Base-by-base conservation (phyloP, 148 eudicot species). In the Silene uniflora region DNA sequence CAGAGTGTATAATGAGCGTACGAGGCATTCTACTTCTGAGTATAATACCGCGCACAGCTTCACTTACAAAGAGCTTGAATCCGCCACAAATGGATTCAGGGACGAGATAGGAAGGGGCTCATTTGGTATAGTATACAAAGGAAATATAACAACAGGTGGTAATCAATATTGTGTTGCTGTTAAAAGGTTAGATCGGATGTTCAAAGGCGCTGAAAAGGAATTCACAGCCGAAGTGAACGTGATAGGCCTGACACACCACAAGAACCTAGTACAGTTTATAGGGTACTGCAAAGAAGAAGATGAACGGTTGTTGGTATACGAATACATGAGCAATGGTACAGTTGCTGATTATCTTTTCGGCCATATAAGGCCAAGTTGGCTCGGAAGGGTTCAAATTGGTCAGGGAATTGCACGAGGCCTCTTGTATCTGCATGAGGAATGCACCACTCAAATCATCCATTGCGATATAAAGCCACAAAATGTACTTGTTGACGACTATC, bases 401-500 rank as follows among this genome's bases (percentile, higher is more conserved):
- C 46, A 72, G 23, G 88, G 84, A 23, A 80, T 76, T 25, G 86
- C 88, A 7, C 81, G 76, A 67, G 88, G 88, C 46, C 77, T 87
- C 21, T 25, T 65, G 56, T 89, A 89, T 69, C 67, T 89, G 56
- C 88, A 89, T 24, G 92, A 87, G 58, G 89, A 89, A 59, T 87
- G 90, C 79, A 78, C 81, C 70, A 80, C 79, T 2, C 92, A 89
- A 80, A 87, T 89, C 65, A 88, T 90, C 46, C 92, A 89, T 72
- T 85, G 90, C 62, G 92, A 89, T n/a, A 89, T 89, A 59, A 88
- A 90, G 88, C 91, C 91, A 32, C 89, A 84, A 65, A 90, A 90
- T 39, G 77, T 90, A 62, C 88, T 90, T 25, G 81, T 88, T 60
- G 93, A 88, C 35, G 85, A 88, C 44, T 44, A 61, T 49, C 73